These are phyloP conservation scores for Cutaneotrichosporon sp. DNA, from an alignment of 1,284 basidiomycete genomes.

Conservation along the genomic window DNA sequence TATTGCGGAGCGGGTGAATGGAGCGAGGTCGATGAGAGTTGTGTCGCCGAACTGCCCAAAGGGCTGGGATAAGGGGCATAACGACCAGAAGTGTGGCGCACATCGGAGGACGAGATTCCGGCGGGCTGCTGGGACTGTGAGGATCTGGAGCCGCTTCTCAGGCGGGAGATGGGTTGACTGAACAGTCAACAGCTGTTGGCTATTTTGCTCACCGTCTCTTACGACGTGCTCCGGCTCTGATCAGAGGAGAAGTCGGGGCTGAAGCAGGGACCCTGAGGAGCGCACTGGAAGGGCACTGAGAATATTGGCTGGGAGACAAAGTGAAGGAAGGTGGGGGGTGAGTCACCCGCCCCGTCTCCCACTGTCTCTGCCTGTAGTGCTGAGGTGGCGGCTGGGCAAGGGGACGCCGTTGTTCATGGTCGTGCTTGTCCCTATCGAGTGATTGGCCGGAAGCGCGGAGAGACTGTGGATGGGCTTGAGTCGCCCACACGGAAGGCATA, in stretches of 20 bases:
- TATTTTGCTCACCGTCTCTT: neutral
- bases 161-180: neutral
- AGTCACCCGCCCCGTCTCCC: neutral
- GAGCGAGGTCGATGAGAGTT: too few relatives aligned
- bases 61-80: neutral
- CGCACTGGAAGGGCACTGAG: neutral
- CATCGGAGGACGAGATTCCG: neutral
- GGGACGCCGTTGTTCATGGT: too few relatives aligned
- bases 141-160: neutral
- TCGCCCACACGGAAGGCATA: too few relatives aligned
- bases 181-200: neutral
- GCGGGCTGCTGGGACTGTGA: neutral
- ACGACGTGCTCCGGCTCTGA: neutral
- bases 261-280: neutral
- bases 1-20: neutral
- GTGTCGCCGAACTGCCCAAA: neutral
- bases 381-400: too few relatives aligned
- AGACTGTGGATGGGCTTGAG: too few relatives aligned
- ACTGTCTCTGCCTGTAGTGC: too few relatives aligned
- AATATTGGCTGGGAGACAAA: neutral
- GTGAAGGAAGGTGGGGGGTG: neutral
- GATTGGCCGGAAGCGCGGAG: too few relatives aligned
- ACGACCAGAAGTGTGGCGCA: neutral
- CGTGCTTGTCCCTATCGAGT: too few relatives aligned
- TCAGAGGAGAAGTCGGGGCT: neutral